Evolutionary conservation across 306 rosid genomes (phyloP).

Genomic region (Vigna nakashimae): DNA sequence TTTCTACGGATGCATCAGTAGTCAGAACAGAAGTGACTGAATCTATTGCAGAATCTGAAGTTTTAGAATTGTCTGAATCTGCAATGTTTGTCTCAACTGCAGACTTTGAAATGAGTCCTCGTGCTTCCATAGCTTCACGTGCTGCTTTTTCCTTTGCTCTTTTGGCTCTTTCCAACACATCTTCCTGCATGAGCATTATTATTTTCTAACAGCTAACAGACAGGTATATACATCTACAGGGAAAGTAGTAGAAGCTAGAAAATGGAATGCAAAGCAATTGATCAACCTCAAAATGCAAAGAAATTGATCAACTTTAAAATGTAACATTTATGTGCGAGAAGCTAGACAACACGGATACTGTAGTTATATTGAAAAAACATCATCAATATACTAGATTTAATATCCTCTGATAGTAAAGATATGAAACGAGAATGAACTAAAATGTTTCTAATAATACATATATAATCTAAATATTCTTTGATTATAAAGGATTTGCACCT

Average conservation of each 20-base stretch:
- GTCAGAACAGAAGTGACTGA: conserved; percentile 37
- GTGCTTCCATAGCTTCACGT: conserved; percentile 68
- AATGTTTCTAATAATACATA: too few species aligned
- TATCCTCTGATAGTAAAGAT: too few species aligned
- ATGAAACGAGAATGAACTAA: too few species aligned
- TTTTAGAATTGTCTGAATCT: conserved; percentile 36
- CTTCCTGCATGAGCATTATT: conserved; percentile 62
- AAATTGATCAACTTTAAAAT: conserved; percentile 15
- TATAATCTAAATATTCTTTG: too few species aligned
- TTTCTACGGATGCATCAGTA: conserved; percentile 42
- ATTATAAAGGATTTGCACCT: too few species aligned
- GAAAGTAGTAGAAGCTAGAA: background rate
- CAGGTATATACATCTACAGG: background rate
- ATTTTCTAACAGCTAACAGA: conserved; percentile 27
- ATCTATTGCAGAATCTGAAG: conserved; percentile 39
- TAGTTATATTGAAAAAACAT: too few species aligned
- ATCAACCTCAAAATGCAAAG: conserved; percentile 12
- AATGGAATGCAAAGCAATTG: background rate
- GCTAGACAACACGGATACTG: too few species aligned
- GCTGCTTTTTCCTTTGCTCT: conserved; percentile 89
- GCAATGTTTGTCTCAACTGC: conserved; percentile 26
- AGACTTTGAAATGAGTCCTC: conserved; percentile 54
- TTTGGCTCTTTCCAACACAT: conserved; percentile 83
- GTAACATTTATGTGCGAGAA: background rate
- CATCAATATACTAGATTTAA: too few species aligned